Percentiles rank a stretch among this genome's conserved stretches.
These are phyloP conservation scores for Umbilicus rupestris DNA, from an alignment of 164 flowering plant species.

Conservation along the genomic window DNA sequence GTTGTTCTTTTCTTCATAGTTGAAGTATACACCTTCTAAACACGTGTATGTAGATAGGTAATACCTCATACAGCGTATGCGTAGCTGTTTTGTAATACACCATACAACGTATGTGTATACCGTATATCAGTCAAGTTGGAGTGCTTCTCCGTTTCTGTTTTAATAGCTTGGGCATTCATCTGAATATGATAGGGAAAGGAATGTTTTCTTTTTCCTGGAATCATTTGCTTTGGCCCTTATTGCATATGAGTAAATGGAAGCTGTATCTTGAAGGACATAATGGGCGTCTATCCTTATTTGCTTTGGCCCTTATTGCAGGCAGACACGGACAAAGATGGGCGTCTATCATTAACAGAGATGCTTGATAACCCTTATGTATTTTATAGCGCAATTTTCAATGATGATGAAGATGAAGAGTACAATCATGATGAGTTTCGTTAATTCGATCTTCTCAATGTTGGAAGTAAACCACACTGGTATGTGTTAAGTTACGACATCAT, in stretches of 20 bases:
- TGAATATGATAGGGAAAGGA: too few relatives aligned
- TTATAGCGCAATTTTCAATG: conserved; percentile 77
- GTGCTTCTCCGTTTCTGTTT: background rate
- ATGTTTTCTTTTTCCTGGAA: background rate
- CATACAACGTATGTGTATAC: too few relatives aligned
- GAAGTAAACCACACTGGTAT: background rate
- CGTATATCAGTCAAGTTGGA: too few relatives aligned
- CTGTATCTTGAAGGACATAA: too few relatives aligned
- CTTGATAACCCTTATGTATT: conserved; percentile 81
- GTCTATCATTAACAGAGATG: conserved; percentile 71
- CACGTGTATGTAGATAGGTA: background rate
- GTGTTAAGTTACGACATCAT: background rate
- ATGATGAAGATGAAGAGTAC: conserved; percentile 68
- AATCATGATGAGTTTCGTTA: conserved; percentile 91
- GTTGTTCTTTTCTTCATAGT: background rate
- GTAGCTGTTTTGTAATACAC: too few relatives aligned
- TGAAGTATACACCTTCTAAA: background rate
- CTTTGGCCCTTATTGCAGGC: conserved; percentile 44
- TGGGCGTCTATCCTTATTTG: too few relatives aligned
- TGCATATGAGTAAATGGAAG: background rate
- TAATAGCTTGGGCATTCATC: background rate
- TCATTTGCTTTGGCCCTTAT: background rate
- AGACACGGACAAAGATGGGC: conserved; percentile 83
- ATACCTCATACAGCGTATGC: too few relatives aligned
- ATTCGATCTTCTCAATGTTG: background rate